A percentile compares a stretch with the other conserved stretches of the same genome.
Conservation (phyloP, 257 asterid species). For the Linderniella brevidens region DNA sequence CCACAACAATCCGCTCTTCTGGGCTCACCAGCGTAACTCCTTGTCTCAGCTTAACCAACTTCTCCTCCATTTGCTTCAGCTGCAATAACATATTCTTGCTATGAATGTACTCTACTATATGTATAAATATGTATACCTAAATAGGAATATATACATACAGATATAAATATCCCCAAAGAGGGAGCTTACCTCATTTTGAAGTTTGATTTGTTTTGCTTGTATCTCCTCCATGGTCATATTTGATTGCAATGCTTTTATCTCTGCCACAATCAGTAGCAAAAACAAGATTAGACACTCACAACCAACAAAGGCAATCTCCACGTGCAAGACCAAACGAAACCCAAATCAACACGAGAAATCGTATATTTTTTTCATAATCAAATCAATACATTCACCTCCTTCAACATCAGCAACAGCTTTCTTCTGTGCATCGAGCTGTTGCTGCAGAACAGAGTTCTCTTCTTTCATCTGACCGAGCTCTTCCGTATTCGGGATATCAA, state of each 20-base stretch:
- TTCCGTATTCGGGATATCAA: constrained; percentile 66
- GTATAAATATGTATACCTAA: too few species aligned
- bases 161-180: not conserved
- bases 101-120: too few species aligned
- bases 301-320: not conserved
- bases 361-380: too few species aligned
- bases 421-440: constrained; percentile 34
- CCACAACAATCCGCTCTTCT: constrained; percentile 62
- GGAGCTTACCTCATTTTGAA: constrained; percentile 44
- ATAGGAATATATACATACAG: too few species aligned
- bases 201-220: constrained; percentile 27
- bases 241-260: constrained; percentile 71
- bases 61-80: constrained; percentile 73
- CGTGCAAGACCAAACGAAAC: too few species aligned
- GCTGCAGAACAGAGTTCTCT: constrained; percentile 58
- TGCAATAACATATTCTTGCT: constrained; percentile 10
- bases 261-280: constrained; percentile 20
- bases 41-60: constrained; percentile 54
- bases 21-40: constrained; percentile 80
- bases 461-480: constrained; percentile 82
- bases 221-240: constrained; percentile 76
- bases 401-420: constrained; percentile 51
- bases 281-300: constrained; percentile 7
- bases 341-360: too few species aligned
- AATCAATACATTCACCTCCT: constrained; percentile 32